These are phyloP conservation scores for Lodderomyces parapsilosis DNA, from an alignment of 1,139 yeast species.

Conservation along the genomic window DNA sequence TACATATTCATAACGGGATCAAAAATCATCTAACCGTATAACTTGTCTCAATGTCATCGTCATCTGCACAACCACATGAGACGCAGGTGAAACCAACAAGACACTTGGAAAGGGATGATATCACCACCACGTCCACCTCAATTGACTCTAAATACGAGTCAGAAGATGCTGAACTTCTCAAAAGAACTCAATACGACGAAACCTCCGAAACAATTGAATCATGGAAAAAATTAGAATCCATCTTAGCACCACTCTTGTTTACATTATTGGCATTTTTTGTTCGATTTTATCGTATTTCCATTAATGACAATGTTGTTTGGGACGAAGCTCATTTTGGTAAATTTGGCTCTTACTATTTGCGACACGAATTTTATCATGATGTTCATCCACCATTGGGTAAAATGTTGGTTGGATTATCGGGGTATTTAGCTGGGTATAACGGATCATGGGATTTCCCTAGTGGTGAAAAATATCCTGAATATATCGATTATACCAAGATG, in stretches of 20 bases:
- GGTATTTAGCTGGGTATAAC: conserved; percentile 90
- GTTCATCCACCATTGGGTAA: conserved; percentile 99
- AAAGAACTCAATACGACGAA: conserved; percentile 30
- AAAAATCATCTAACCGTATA: background rate
- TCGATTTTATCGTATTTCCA: conserved; percentile 52
- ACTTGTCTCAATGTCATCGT: conserved; percentile 19
- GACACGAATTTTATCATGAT: conserved; percentile 94
- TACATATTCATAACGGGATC: background rate
- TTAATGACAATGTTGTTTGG: conserved; percentile 56
- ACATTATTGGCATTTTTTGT: conserved; percentile 50
- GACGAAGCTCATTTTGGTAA: conserved; percentile 84
- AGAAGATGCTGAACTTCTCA: conserved; percentile 21
- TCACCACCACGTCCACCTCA: conserved; percentile 6
- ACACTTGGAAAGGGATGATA: background rate
- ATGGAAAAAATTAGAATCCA: conserved; percentile 30
- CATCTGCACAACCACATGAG: conserved; percentile 25
- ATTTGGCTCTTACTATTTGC: conserved; percentile 88
- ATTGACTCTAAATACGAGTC: conserved; percentile 14
- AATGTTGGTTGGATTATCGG: conserved; percentile 94
- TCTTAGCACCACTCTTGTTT: conserved; percentile 47
- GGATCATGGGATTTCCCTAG: conserved; percentile 95
- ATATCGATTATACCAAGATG: conserved; percentile 86
- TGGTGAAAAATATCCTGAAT: conserved; percentile 82
- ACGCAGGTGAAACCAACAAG: conserved; percentile 15
- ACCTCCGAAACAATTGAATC: conserved; percentile 32